phyloP scores from a whole-genome alignment of 495 filamentous ascomycete genomes.

The Chaetomium cochliodes region DNA sequence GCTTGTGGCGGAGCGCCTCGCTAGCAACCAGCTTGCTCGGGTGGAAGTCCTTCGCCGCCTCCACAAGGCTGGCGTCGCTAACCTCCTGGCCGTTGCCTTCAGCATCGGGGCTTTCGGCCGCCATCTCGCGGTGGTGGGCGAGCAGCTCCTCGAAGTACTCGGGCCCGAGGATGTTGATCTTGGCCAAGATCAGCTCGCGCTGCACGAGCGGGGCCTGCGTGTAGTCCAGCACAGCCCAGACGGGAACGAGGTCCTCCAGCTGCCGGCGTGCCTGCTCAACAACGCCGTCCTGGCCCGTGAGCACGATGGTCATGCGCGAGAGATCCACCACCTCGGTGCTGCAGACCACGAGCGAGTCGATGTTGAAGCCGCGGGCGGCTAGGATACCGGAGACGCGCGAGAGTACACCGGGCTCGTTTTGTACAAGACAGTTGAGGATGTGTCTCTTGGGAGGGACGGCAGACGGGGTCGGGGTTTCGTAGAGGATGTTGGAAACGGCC shows the following conservation, averaged over 20 bases:
- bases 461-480: conserved; percentile 89
- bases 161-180: conserved; percentile 90
- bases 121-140: conserved; percentile 83
- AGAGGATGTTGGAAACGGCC: conserved; percentile 95
- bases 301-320: conserved; percentile 97
- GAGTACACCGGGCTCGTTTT: conserved; percentile 97
- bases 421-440: conserved; percentile 95
- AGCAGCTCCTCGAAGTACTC: conserved; percentile 97
- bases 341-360: conserved; percentile 96
- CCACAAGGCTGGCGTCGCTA: conserved; percentile 36
- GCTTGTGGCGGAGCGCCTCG: conserved; percentile 90
- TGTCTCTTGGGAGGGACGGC: conserved; percentile 85
- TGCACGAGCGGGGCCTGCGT: conserved; percentile 91
- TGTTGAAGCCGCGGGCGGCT: conserved; percentile 96
- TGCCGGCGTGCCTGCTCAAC: conserved; percentile 96
- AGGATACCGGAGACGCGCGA: conserved; percentile 96
- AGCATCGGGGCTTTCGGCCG: conserved; percentile 38
- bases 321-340: conserved; percentile 97
- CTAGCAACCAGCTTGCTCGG: conserved; percentile 78
- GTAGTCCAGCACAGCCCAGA: conserved; percentile 98
- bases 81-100: conserved; percentile 37
- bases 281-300: conserved; percentile 93
- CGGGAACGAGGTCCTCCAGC: conserved; percentile 92
- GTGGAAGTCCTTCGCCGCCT: conserved; percentile 69
- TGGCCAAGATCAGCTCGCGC: conserved; percentile 92